Conservation (phyloP, 139 green algal genomes). For the Picochlorum sp. region DNA sequence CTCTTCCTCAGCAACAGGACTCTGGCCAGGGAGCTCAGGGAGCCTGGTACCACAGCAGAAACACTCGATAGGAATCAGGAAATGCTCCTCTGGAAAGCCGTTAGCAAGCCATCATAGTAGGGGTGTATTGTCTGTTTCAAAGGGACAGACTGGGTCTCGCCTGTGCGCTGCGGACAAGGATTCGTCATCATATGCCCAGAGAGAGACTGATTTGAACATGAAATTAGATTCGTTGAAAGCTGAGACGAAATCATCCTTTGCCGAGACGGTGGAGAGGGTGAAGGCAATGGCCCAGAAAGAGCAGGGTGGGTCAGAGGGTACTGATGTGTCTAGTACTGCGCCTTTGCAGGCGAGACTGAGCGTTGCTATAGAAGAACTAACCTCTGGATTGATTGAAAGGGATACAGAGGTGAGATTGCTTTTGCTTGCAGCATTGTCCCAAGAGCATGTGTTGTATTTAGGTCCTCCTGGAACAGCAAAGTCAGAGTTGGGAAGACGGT, state of each 20-base stretch:
- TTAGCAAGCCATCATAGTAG: too few species aligned
- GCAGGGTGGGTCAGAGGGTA: neutral
- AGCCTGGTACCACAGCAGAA: too few species aligned
- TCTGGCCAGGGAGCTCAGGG: too few species aligned
- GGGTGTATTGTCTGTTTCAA: too few species aligned
- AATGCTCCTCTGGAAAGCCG: too few species aligned
- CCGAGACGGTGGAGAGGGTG: neutral
- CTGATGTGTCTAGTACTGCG: neutral
- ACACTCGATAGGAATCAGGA: too few species aligned
- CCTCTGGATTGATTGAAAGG: slow-evolving; percentile 50
- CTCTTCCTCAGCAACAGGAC: too few species aligned
- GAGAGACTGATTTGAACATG: slow-evolving; percentile 11
- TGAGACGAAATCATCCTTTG: neutral
- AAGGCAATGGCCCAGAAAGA: too few species aligned
- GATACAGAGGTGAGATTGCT: slow-evolving; percentile 73
- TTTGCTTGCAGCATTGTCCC: slow-evolving; percentile 67
- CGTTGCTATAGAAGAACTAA: slow-evolving; percentile 31
- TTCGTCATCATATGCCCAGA: neutral
- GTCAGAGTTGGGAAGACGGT: slow-evolving; percentile 72
- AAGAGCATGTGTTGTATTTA: slow-evolving; percentile 80
- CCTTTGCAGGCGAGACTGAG: slow-evolving; percentile 23
- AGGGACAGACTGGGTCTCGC: neutral
- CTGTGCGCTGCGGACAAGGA: neutral
- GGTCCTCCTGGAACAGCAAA: slow-evolving; percentile 84
- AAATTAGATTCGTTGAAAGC: slow-evolving; percentile 36